Base-by-base conservation (phyloP, 2,329 filamentous ascomycete species). In the Colletotrichum chrysophilum region DNA sequence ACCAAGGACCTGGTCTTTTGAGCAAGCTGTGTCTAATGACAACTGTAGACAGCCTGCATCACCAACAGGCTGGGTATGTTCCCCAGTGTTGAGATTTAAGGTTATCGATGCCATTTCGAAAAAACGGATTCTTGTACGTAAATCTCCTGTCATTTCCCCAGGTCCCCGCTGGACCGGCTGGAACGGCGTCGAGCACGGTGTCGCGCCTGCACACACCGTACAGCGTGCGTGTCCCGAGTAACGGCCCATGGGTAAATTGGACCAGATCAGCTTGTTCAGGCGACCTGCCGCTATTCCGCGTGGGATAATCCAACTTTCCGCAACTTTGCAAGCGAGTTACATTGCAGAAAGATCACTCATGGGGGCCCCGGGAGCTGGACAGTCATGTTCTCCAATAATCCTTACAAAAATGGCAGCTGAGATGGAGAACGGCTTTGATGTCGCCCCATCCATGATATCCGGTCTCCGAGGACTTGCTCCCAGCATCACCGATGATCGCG, bases 41-140 rank as follows among this genome's bases (percentile, higher is more conserved):
- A 58, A 28, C 43, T 48, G 43, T n/a, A 52, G 3, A 52, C 43
- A 52, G n/a, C 3, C 43, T 52, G 43, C n/a, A 52, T 13, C 43
- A 52, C n/a, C 43, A 24, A 24, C 43, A 52, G 55, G 8, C 55
- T 9, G 24, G 38, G 28, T 48, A 7, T 24, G 24, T 30, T 21
- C 28, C n/a, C 28, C 66, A 12, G 32, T 56, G 24, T 30, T 30
- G 48, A 21, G 30, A 56, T 65, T 68, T 73, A 73, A 75, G 73
- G 64, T 73, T 73, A 75, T 75, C 73, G 18, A 58, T 43, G 26
- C 21, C 38, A 21, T 4, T 13, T n/a, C 13, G 5, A 18, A 72
- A 48, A 38, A 67, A 56, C 38, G 58, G 70, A 68, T 68, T 75
- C 52, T 38, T 30, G 73, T 75, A 75, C 73, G 73, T 75, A 75